Percentiles rank a stretch among this genome's conserved stretches.
Conservation (phyloP, 2,329 filamentous ascomycete genomes). For the Ascomycota sp. region DNA sequence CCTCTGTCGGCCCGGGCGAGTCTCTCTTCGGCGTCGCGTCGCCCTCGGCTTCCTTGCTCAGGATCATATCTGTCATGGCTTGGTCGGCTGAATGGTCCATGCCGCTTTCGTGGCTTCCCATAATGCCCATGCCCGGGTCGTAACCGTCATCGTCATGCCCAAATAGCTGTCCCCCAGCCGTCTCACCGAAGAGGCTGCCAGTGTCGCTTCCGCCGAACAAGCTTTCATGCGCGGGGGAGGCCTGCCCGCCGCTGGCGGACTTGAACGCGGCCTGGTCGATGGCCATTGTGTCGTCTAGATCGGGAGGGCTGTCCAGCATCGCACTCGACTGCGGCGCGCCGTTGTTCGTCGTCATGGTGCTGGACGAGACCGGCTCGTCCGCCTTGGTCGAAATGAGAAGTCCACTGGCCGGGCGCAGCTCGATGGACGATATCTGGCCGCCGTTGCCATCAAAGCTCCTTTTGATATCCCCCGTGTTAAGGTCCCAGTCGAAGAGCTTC, state of each 20-base stretch:
- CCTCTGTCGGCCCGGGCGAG: background rate
- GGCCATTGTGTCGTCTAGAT: background rate
- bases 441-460: slow-evolving; percentile 59
- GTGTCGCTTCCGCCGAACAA: slow-evolving; percentile 63
- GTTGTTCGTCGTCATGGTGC: slow-evolving; percentile 63
- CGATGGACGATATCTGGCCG: slow-evolving; percentile 72
- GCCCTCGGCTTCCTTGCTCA: slow-evolving; percentile 6
- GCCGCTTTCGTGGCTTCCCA: slow-evolving; percentile 16
- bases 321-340: slow-evolving; percentile 36
- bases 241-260: slow-evolving; percentile 32
- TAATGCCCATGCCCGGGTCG: slow-evolving; percentile 46
- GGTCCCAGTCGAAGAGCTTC: slow-evolving; percentile 80
- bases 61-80: slow-evolving; percentile 16
- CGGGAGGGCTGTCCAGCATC: slow-evolving; percentile 7
- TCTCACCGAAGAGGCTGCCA: slow-evolving; percentile 79
- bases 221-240: slow-evolving; percentile 53
- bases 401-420: slow-evolving; percentile 59
- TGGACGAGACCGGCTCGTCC: slow-evolving; percentile 35
- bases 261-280: too few species aligned
- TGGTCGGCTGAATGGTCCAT: slow-evolving; percentile 23
- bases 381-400: slow-evolving; percentile 57
- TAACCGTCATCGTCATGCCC: slow-evolving; percentile 75
- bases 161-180: slow-evolving; percentile 38
- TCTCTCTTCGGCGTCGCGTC: slow-evolving; percentile 2
- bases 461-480: slow-evolving; percentile 64